Evolutionary conservation across 192 early-diverging fungal genomes (phyloP).

Genomic region (Backusella mclennaniae): DNA sequence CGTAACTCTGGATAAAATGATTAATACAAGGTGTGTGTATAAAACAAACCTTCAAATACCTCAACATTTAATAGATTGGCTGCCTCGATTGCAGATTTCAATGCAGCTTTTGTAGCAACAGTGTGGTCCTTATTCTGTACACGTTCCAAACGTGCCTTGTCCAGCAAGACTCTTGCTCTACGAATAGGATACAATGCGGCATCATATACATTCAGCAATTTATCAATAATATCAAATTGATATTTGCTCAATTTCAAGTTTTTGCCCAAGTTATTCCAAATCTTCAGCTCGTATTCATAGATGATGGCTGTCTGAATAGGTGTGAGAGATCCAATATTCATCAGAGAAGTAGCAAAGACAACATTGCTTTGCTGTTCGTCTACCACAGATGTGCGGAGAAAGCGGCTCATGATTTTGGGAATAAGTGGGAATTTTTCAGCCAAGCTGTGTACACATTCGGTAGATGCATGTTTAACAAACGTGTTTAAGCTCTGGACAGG

Average conservation of each 20-base stretch:
- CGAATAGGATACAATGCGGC: conserved; percentile 34
- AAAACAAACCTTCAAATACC: background rate
- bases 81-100: conserved; percentile 27
- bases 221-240: conserved; percentile 30
- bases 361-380: conserved; percentile 10
- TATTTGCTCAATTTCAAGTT: conserved; percentile 13
- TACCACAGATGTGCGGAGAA: conserved; percentile 18
- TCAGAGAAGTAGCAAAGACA: background rate
- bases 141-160: conserved; percentile 14
- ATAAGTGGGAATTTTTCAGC: conserved; percentile 17
- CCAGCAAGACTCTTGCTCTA: conserved; percentile 34
- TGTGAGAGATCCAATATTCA: conserved; percentile 4
- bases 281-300: conserved; percentile 31
- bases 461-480: conserved; percentile 14
- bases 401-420: conserved; percentile 31
- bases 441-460: background rate
- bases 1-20: conserved; percentile 20
- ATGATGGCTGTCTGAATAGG: conserved; percentile 13
- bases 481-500: conserved; percentile 12
- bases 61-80: background rate
- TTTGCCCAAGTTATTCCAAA: conserved; percentile 10
- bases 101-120: background rate
- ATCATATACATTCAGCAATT: conserved; percentile 30
- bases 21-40: background rate
- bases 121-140: background rate